Evolutionary conservation across 768 basidiomycete genomes (phyloP).

Genomic region (Chalciporus sphaerocephalus): DNA sequence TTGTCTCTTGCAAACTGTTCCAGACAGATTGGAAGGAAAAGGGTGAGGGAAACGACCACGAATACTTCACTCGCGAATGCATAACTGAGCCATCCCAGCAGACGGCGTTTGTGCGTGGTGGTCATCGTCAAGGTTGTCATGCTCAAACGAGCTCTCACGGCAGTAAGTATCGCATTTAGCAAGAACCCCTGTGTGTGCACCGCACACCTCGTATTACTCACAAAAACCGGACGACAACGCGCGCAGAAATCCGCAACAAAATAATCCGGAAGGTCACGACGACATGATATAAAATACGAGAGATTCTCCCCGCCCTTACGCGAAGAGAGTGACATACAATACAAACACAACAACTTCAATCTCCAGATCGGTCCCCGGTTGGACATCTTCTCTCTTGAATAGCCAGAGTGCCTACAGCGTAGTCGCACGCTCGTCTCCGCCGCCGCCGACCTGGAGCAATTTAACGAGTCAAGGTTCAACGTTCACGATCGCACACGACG

Average conservation of each 20-base stretch:
- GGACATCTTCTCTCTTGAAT: not conserved
- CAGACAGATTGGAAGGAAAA: constrained; percentile 79
- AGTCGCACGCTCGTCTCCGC: not conserved
- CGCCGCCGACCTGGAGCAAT: constrained; percentile 22
- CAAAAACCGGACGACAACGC: too few relatives aligned
- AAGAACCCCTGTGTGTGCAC: too few relatives aligned
- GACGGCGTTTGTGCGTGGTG: constrained; percentile 24
- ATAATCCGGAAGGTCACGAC: too few relatives aligned
- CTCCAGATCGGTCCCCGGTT: not conserved
- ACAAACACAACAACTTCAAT: constrained; percentile 2
- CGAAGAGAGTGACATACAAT: not conserved
- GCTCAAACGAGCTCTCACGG: constrained; percentile 5
- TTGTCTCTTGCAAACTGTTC: constrained; percentile 91
- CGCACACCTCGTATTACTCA: too few relatives aligned
- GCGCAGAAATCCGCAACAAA: too few relatives aligned
- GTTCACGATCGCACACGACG: not conserved
- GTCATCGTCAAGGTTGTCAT: constrained; percentile 5
- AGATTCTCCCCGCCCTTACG: too few relatives aligned
- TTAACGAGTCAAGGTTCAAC: not conserved
- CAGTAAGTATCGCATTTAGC: too few relatives aligned
- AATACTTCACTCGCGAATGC: constrained; percentile 86
- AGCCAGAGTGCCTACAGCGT: too few relatives aligned
- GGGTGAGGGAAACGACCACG: constrained; percentile 72
- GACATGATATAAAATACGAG: too few relatives aligned
- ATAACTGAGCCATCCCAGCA: constrained; percentile 79